A percentile compares a stretch with the other conserved stretches of the same genome.
Evolutionary conservation across 2,329 filamentous ascomycete genomes (phyloP).

Genomic region (Talaromyces rugulosus): DNA sequence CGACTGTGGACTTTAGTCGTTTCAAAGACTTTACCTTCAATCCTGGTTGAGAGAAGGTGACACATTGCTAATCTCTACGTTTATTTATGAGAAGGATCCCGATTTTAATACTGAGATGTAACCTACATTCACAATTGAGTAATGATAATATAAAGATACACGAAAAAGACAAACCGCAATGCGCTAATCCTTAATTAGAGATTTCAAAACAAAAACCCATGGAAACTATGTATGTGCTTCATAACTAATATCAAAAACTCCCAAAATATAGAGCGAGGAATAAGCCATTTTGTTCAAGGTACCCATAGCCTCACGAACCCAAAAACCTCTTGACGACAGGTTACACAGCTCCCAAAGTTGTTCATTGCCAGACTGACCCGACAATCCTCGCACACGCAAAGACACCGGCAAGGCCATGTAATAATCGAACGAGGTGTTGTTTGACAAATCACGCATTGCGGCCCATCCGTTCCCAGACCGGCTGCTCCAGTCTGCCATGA

Average conservation of each 20-base stretch:
- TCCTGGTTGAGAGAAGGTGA: not conserved
- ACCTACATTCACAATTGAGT: not conserved
- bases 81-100: not conserved
- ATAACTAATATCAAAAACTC: not conserved
- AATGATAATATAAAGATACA: not conserved
- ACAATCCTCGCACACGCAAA: slow-evolving; percentile 93
- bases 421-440: slow-evolving; percentile 80
- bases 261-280: not conserved
- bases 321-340: slow-evolving; percentile 80
- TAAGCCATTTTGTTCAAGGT: slow-evolving; percentile 43
- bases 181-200: not conserved
- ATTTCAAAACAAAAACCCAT: not conserved
- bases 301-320: slow-evolving; percentile 92
- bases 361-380: slow-evolving; percentile 91
- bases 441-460: slow-evolving; percentile 92
- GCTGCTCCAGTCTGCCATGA: slow-evolving; percentile 67
- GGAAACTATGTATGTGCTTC: not conserved
- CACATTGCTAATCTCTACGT: not conserved
- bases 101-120: not conserved
- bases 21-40: slow-evolving; percentile 8
- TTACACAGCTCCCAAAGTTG: slow-evolving; percentile 95
- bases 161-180: not conserved
- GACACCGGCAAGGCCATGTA: slow-evolving; percentile 92
- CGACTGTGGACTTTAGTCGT: not conserved
- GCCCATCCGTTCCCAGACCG: slow-evolving; percentile 68